Evolutionary conservation across 768 basidiomycete species (phyloP), one percentile per base, ranked within the genome.

Genomic region (Lyophyllum atratum): DNA sequence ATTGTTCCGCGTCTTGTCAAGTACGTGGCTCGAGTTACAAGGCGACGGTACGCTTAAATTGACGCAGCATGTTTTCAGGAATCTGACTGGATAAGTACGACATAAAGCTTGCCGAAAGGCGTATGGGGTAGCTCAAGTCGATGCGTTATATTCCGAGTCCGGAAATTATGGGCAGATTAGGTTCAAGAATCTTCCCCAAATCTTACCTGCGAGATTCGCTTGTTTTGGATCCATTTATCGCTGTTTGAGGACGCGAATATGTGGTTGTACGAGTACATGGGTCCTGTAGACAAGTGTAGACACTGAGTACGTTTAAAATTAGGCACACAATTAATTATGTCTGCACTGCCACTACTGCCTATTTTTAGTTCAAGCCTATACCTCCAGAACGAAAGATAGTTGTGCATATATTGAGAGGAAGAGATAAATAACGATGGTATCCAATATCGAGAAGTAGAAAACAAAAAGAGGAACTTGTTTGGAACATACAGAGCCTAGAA

Each of bases 1-100:
- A 55, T 25, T 55, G 54, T 24, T 55, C 54, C 5, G 22, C 33
- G 8, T 4, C 33, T n/a, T 55, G 54, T 14, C 54, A 55, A 46
- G 54, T 55, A 40, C n/a, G 52, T 31, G 17, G 12, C 12, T 26
- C 4, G 11, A 21, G 31, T 26, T 5, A 9, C 21, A 6, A 2
- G 5, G 37, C 31, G 12, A 4, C 4, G 11, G 10, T 5, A 14
- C 2, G 6, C 49, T 37, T 21, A 19, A 9, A 19, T 17, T 37
- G 11, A 10, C 24, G 10, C 3, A 24, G 21, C 8, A 37, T 50
- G 3, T 21, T 24, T 11, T 5, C 12, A 53, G 52, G n/a, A 24
- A 2, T 53, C 40, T 1, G 52, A 43, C 25, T 53, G 52, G 37
- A 44, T 21, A 14, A 53, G n/a, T n/a, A n/a, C n/a, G 25, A 22